Conservation (phyloP, 1,284 basidiomycete genomes). For the Abortiporus biennis region DNA sequence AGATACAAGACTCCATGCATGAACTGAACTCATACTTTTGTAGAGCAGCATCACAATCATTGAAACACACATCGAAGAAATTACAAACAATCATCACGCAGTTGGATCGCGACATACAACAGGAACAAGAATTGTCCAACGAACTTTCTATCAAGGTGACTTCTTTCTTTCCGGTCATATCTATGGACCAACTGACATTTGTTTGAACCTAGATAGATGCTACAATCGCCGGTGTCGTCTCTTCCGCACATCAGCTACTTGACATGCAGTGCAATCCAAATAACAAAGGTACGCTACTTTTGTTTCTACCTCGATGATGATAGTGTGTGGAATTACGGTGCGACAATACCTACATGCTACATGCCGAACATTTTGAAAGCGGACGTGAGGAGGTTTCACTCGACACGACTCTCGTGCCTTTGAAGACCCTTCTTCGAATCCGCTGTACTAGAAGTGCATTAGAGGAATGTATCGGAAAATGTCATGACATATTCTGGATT, state of each 20-base stretch:
- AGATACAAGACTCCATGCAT: too few relatives aligned
- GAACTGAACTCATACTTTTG: neutral
- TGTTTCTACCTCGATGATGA: too few relatives aligned
- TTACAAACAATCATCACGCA: slow-evolving; percentile 9
- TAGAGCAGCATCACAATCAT: slow-evolving; percentile 13
- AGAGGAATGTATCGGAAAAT: too few relatives aligned
- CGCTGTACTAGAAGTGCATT: too few relatives aligned
- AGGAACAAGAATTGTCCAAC: slow-evolving; percentile 11
- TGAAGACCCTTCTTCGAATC: too few relatives aligned
- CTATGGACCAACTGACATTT: neutral
- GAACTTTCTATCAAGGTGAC: slow-evolving; percentile 15
- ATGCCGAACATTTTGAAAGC: too few relatives aligned
- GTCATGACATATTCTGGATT: too few relatives aligned
- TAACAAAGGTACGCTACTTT: neutral
- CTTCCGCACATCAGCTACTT: neutral
- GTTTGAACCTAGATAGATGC: slow-evolving; percentile 2
- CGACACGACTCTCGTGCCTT: too few relatives aligned
- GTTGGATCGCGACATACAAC: slow-evolving; percentile 5
- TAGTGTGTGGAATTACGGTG: too few relatives aligned
- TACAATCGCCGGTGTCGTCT: slow-evolving; percentile 1
- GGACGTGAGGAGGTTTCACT: too few relatives aligned
- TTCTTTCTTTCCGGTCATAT: neutral
- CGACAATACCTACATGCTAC: too few relatives aligned
- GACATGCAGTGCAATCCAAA: neutral
- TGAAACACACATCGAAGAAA: slow-evolving; percentile 11